Base-by-base conservation (phyloP, 1,284 basidiomycete species). In the Waitea zeae region DNA sequence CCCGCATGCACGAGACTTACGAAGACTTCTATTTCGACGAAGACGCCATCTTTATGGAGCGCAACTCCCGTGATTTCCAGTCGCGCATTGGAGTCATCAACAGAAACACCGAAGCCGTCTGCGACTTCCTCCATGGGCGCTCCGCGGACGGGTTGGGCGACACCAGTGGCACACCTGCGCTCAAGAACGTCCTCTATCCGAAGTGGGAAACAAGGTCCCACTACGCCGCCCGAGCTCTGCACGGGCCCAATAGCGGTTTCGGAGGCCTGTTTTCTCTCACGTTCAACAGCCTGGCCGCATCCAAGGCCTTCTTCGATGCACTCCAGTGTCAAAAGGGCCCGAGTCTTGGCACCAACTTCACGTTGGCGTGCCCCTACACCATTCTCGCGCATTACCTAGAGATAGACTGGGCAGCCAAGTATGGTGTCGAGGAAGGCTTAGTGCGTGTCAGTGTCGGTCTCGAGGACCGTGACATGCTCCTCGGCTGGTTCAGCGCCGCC, bases 1-100 rank as follows among this genome's bases (percentile, higher is more conserved):
- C 52, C 0, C 57, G 70, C 31, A 57, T 92, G 43, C 46, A 56
- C n/a, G 49, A 55, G 7, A 61, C 54, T 3, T 97, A 81, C 54
- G 84, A 95, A 53, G 93, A 98, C 50, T 63, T 62, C 17, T 95
- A 87, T 57, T 97, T 82, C 49, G 68, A 74, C 47, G 86, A 93
- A 54, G 95, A 98, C 50, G 88, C 88, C 20, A 75, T 97, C 36
- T 96, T 81, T 61, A 84, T 98, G 79, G 93, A 98, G 53, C 81
- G 93, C 44, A 98, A 98, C 57, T 95, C 89, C 14, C 84, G 93
- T 35, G 79, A 96, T 57, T 96, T 96, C 60, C 61, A 68, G 34
- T 59, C 61, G 6, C 82, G 93, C 36, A 70, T 92, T 43, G 63
- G 64, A 38, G 53, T 63, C 37, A 88, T 96, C 53, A 87, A 98